These are phyloP conservation scores for Ogataea hybrid DNA, from an alignment of 1,139 yeast genomes.

Conservation along the genomic window DNA sequence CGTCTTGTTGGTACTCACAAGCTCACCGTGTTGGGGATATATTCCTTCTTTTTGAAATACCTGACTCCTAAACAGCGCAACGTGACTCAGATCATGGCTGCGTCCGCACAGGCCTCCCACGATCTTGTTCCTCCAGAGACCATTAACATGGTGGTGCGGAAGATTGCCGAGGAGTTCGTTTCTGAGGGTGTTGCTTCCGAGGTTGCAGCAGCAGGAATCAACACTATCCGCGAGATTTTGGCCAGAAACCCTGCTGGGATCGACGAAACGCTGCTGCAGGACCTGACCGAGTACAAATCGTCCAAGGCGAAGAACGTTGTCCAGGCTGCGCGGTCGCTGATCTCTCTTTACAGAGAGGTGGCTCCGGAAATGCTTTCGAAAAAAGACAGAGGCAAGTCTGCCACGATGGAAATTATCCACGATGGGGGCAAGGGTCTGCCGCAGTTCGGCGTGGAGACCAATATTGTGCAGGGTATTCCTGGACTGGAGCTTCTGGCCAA, in stretches of 20 bases:
- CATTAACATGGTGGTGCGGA: constrained; percentile 73
- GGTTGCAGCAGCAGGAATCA: constrained; percentile 96
- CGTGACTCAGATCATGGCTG: constrained; percentile 96
- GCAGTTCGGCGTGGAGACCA: constrained; percentile 70
- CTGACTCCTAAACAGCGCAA: constrained; percentile 91
- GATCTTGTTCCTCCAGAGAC: constrained; percentile 96
- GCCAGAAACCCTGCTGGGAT: constrained; percentile 94
- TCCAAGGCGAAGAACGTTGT: constrained; percentile 91
- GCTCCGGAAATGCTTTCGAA: constrained; percentile 93
- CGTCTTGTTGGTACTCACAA: constrained; percentile 93
- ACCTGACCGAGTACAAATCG: constrained; percentile 84
- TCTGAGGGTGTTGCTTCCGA: constrained; percentile 98
- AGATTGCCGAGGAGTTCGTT: constrained; percentile 95
- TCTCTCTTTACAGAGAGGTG: constrained; percentile 82
- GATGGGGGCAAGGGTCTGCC: constrained; percentile 44
- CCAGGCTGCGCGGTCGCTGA: constrained; percentile 92
- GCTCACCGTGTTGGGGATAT: constrained; percentile 82
- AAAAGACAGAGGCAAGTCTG: constrained; percentile 91
- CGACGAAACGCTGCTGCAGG: constrained; percentile 82
- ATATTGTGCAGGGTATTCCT: constrained; percentile 67
- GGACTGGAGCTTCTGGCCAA: constrained; percentile 87
- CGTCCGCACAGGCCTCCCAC: constrained; percentile 94
- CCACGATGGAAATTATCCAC: constrained; percentile 73
- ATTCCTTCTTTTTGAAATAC: constrained; percentile 83
- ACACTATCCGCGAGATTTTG: constrained; percentile 89